Percentiles rank a stretch among this genome's conserved stretches.
Conservation (phyloP, 2,329 filamentous ascomycete species). For the Verticillium zaregamsianum region DNA sequence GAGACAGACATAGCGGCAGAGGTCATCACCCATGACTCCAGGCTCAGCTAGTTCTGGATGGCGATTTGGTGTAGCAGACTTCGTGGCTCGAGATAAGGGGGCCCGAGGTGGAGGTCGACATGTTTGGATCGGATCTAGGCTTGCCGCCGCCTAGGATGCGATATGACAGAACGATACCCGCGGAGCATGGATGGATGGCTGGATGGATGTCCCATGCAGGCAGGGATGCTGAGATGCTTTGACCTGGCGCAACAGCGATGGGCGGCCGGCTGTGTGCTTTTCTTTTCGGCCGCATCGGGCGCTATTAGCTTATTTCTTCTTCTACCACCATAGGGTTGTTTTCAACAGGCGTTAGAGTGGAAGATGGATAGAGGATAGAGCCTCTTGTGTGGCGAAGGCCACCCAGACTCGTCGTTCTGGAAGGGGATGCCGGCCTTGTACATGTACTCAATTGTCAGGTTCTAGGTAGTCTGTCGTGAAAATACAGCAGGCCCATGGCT, state of each 20-base stretch:
- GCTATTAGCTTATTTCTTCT: background rate
- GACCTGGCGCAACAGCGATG: background rate
- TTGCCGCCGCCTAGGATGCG: background rate
- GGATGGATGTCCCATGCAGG: background rate
- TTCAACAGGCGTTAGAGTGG: background rate
- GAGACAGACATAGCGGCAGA: background rate
- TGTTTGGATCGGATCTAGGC: background rate
- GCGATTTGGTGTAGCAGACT: background rate
- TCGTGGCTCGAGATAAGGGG: background rate
- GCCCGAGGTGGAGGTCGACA: background rate
- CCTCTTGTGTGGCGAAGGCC: background rate
- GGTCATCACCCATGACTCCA: background rate
- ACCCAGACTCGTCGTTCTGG: background rate
- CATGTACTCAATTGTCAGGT: background rate
- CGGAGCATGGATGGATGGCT: background rate
- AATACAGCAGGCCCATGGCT: background rate
- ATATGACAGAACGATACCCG: background rate
- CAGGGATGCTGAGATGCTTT: background rate
- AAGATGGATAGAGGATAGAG: background rate
- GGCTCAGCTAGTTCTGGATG: background rate
- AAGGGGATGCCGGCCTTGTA: background rate
- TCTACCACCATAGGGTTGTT: background rate
- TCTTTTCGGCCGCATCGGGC: background rate
- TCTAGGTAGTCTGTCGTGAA: background rate
- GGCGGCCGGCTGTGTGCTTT: background rate